Evolutionary conservation across 768 basidiomycete species (phyloP).

Genomic region (Coprinopsis cinerea): DNA sequence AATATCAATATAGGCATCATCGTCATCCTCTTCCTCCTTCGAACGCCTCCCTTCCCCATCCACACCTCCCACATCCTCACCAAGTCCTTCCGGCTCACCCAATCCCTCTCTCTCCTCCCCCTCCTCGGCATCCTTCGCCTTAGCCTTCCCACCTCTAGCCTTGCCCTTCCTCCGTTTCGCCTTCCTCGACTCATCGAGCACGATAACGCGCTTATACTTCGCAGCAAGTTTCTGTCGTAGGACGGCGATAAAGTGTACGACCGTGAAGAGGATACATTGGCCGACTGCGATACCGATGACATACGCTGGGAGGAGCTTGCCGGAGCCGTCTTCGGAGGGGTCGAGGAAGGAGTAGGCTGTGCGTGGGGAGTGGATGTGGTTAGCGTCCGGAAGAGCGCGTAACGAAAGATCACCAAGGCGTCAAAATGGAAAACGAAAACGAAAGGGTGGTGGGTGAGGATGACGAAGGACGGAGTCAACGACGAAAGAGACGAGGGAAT

Average conservation of each 20-base stretch:
- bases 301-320: constrained; percentile 48
- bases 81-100: neutral
- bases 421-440: neutral
- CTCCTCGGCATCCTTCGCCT: neutral
- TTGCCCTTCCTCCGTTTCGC: neutral
- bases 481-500: no score
- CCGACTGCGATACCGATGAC: constrained; percentile 54
- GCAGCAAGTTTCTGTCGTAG: constrained; percentile 26
- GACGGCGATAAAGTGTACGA: constrained; percentile 37
- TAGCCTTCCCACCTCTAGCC: neutral
- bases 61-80: neutral
- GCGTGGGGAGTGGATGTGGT: neutral
- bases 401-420: neutral
- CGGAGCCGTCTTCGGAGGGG: constrained; percentile 33
- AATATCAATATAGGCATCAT: no score
- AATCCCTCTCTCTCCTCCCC: neutral
- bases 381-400: neutral
- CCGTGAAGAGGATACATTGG: constrained; percentile 43
- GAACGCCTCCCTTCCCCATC: neutral
- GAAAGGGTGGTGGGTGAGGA: neutral
- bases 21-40: neutral
- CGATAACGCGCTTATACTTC: neutral
- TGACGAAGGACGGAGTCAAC: no score
- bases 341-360: constrained; percentile 64
- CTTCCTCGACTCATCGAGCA: neutral